Evolutionary conservation across 108 stramenopile genomes (phyloP), one percentile per base, ranked within the genome.

Genomic region (Nitzschia palea): DNA sequence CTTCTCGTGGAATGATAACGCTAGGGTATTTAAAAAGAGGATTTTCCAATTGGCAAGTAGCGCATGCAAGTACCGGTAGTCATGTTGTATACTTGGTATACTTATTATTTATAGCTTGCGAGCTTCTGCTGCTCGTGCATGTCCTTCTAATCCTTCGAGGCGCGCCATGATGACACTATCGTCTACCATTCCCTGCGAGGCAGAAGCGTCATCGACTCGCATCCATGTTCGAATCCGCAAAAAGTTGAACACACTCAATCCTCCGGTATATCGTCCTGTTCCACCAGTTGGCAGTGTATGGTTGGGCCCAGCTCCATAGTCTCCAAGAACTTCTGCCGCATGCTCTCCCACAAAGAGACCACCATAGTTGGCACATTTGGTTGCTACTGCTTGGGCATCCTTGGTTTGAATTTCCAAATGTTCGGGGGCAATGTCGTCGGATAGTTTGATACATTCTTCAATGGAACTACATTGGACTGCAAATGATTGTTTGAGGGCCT

Each of bases 221-320:
- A 97, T 94, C 94, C 95, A 97, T 4, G 97, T 99, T 58, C 97
- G 74, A 50, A 99, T 91, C 47, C 97, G 72, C 65, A 99, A 80
- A 84, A 99, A 99, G 67, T 95, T 97, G 66, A 97, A 96, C 1
- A 99, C 97, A 25, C 79, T 83, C 33, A 99, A 76, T 31, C 99
- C 99, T 8, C 99, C 99, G 1, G 99, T 99, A 82, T 98, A 98
- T 29, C 91, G 76, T 4, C 95, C 97, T 2, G 99, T 97, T 54
- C 98, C 98, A 28, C 97, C 95, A 0, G 99, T 99, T 37, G 99
- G 99, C 33, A 99, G 74, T 8, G 98, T 98, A 77, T 99, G 99
- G 83, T 99, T 99, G 5, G 99, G 99, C 28, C 99, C 99, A 9
- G 97, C 97, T 26, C 98, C 99, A 67, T 99, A 98, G 79, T 99